phyloP scores from a whole-genome alignment of 2,329 filamentous ascomycete species.

The Cryphonectria naterciae region DNA sequence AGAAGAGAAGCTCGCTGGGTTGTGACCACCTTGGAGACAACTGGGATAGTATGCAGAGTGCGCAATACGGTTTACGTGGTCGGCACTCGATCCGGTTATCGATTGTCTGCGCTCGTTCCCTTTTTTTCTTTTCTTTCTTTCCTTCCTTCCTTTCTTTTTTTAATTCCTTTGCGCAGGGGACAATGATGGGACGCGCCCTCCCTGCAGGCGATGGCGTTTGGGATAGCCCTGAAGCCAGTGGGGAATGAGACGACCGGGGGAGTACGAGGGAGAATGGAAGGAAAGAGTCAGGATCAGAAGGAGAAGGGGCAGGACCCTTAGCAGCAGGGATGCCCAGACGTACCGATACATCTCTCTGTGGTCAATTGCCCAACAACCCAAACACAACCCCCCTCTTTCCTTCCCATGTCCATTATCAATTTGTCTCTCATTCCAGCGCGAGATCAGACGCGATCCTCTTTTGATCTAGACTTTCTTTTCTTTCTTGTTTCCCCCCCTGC shows the following conservation, averaged over 20 bases:
- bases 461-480: not conserved
- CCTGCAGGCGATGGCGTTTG: slow-evolving; percentile 5
- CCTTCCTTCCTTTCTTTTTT: not conserved
- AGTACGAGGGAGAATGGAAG: not conserved
- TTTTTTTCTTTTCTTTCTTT: no score
- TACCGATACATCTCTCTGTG: slow-evolving; percentile 7
- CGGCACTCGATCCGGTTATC: not conserved
- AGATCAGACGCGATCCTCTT: not conserved
- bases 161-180: not conserved
- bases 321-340: slow-evolving; percentile 12
- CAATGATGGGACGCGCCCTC: not conserved
- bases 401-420: not conserved
- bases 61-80: not conserved
- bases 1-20: not conserved
- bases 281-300: not conserved
- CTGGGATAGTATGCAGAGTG: not conserved
- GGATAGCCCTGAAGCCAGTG: not conserved
- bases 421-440: not conserved
- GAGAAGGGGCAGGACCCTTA: not conserved
- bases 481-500: not conserved
- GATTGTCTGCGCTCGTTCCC: not conserved
- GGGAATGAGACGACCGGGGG: not conserved
- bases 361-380: not conserved
- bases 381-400: no score
- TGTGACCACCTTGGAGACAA: not conserved